Conservation (phyloP, 1,284 basidiomycete genomes). For the Tilletia caries region DNA sequence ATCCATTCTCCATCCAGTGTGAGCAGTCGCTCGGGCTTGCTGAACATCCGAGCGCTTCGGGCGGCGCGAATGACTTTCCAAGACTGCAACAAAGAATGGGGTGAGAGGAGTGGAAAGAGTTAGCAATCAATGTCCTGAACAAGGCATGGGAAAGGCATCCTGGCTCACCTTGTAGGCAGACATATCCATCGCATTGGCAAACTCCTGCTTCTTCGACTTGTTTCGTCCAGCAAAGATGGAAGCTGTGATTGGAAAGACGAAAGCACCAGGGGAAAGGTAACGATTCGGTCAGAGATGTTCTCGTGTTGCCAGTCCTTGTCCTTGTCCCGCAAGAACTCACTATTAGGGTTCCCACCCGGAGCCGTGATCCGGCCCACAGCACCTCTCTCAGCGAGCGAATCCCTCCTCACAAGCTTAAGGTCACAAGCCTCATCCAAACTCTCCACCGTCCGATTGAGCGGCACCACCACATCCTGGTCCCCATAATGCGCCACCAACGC, state of each 20-base stretch:
- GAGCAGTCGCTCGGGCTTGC: conserved; percentile 75
- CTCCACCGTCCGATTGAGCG: conserved; percentile 90
- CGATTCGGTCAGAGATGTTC: conserved; percentile 50
- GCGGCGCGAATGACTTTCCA: conserved; percentile 61
- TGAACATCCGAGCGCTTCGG: conserved; percentile 78
- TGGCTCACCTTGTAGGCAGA: conserved; percentile 16
- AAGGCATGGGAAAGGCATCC: neutral
- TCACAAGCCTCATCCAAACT: conserved; percentile 82
- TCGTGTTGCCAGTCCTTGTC: conserved; percentile 66
- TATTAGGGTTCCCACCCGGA: conserved; percentile 79
- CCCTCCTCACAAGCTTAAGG: conserved; percentile 73
- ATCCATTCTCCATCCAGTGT: conserved; percentile 94
- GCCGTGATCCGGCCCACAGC: conserved; percentile 54
- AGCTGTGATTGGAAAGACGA: neutral
- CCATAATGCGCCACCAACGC: conserved; percentile 25
- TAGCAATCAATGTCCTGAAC: neutral
- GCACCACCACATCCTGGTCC: conserved; percentile 67
- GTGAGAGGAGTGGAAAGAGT: no score
- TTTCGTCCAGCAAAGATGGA: conserved; percentile 11
- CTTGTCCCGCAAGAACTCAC: conserved; percentile 41
- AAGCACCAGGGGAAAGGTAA: neutral
- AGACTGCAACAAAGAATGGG: conserved; percentile 18
- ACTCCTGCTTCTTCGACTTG: conserved; percentile 6
- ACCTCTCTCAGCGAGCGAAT: conserved; percentile 30
- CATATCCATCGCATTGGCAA: conserved; percentile 14